phyloP scores from a whole-genome alignment of 2,329 filamentous ascomycete genomes.

The Coniochaeta sp. region DNA sequence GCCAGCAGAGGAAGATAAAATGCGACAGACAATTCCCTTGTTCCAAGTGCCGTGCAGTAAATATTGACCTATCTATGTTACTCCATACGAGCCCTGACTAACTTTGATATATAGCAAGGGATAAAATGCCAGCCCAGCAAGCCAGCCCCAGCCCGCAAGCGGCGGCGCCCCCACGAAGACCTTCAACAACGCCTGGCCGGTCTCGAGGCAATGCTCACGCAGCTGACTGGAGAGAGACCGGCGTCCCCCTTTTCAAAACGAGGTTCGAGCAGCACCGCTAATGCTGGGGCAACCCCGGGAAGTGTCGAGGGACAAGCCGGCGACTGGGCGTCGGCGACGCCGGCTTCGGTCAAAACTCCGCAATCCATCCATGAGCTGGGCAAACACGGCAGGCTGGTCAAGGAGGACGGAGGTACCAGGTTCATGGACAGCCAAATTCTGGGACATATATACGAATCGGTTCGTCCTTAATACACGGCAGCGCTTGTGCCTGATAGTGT shows the following conservation, averaged over 20 bases:
- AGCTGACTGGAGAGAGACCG: constrained; percentile 18
- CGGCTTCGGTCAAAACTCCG: constrained; percentile 9
- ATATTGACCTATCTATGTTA: constrained; percentile 6
- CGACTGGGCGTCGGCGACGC: not conserved
- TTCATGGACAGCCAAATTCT: constrained; percentile 53
- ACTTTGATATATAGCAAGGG: too few species aligned
- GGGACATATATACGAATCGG: constrained; percentile 49
- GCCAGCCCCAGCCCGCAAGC: constrained; percentile 52
- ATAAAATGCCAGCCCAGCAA: constrained; percentile 53
- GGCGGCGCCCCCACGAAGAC: constrained; percentile 53
- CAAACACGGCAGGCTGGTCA: constrained; percentile 41
- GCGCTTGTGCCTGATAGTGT: not conserved
- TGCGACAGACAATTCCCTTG: constrained; percentile 54
- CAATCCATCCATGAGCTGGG: not conserved
- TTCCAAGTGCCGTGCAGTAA: constrained; percentile 53
- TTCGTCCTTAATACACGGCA: constrained; percentile 15
- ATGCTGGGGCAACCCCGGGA: not conserved
- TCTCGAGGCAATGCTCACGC: constrained; percentile 51
- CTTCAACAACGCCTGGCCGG: constrained; percentile 53
- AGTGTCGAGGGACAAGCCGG: not conserved
- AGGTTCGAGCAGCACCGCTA: not conserved
- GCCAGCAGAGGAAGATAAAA: constrained; percentile 57
- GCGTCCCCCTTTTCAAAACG: not conserved
- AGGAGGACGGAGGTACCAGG: constrained; percentile 46
- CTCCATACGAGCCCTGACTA: too few species aligned